Evolutionary conservation across 306 rosid species (phyloP), one percentile per base, ranked within the genome.

Genomic region (Rubus parviflorus): DNA sequence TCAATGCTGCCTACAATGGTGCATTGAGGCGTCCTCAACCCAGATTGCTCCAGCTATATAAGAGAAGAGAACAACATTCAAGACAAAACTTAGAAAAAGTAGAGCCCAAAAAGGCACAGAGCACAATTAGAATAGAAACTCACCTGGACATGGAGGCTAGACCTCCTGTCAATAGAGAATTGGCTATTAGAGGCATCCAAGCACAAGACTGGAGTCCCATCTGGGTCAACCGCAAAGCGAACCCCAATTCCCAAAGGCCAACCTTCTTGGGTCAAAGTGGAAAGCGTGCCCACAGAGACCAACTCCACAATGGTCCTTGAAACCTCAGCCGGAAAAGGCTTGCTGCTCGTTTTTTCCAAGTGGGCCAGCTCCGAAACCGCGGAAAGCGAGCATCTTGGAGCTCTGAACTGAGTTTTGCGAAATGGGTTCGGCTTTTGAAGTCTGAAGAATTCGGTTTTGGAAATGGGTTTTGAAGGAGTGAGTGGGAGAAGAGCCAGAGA

Each of bases 81-180:
- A 22, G 7, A 13, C 46, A 53, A 54, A 73, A 47, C 35, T n/a
- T 19, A 38, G 1, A 4, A 49, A 64, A 64, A 38, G 19, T 0
- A 4, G 6, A 20, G 11, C 72, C 62, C 23, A 12, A 64, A 8
- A 58, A 35, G 40, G 7, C 51, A 70, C 19, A 47, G 52, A 48
- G 30, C 13, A 54, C 2, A 63, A 25, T 51, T 30, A 77, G 63
- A 68, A 30, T 30, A 30, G 35, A 30, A 13, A 58, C 60, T 60
- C 75, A 91, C 97, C 97, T 90, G 93, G 79, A 92, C 97, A 81
- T 94, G 97, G 53, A 94, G 94, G 52, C 93, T 89, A 67, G 97
- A 85, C 51, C 80, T 87, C 72, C 70, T 52, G 15, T 88, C 82
- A 62, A 74, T 56, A 65, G 84, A 76, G 49, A 82, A 79, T 37